Conservation (phyloP, 306 rosid genomes). For the Casuarina glauca region DNA sequence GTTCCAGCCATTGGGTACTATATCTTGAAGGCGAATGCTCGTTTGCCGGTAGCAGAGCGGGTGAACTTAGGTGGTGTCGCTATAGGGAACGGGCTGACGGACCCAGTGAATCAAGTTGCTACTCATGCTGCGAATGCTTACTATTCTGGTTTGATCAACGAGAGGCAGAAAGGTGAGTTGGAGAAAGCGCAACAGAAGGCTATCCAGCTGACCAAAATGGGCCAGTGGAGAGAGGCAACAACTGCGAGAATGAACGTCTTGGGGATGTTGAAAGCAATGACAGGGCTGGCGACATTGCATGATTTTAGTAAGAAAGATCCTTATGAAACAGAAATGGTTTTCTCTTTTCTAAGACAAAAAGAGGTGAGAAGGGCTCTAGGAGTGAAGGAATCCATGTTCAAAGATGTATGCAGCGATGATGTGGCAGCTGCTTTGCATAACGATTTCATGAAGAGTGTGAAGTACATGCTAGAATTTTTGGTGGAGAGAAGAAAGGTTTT, state of each 20-base stretch:
- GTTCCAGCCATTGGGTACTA: conserved; percentile 72
- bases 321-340: conserved; percentile 42
- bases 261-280: conserved; percentile 39
- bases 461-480: conserved; percentile 57
- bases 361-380: conserved; percentile 52
- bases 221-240: conserved; percentile 57
- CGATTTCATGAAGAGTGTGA: conserved; percentile 86
- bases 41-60: conserved; percentile 23
- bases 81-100: conserved; percentile 73
- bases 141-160: conserved; percentile 62
- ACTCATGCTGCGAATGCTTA: conserved; percentile 62
- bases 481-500: conserved; percentile 53
- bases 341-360: conserved; percentile 33
- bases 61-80: conserved; percentile 67
- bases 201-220: conserved; percentile 22
- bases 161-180: conserved; percentile 53
- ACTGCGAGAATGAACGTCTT: conserved; percentile 32
- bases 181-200: conserved; percentile 56
- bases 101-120: conserved; percentile 53
- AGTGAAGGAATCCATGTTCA: conserved; percentile 37
- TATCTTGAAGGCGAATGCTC: conserved; percentile 44
- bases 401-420: conserved; percentile 44
- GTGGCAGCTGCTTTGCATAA: conserved; percentile 44
- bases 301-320: conserved; percentile 49
- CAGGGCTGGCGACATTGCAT: conserved; percentile 69